Conservation (phyloP, 768 basidiomycete genomes). For the Tylopilus sp. region DNA sequence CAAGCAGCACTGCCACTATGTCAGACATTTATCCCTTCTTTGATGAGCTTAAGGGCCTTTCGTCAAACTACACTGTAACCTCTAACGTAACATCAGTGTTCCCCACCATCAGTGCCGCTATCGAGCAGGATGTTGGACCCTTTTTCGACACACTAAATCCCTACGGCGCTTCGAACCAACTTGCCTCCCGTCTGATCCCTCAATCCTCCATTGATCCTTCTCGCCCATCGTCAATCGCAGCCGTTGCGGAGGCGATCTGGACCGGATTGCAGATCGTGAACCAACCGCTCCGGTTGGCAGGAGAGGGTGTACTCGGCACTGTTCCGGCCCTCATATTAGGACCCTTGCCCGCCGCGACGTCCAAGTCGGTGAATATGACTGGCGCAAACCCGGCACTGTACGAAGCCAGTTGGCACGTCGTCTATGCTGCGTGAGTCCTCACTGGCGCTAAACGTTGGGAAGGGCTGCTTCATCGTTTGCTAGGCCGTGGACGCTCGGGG, state of each 20-base stretch:
- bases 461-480: not conserved
- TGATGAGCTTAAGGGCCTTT: slow-evolving; percentile 13
- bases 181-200: slow-evolving; percentile 20
- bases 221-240: slow-evolving; percentile 9
- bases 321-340: not conserved
- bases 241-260: slow-evolving; percentile 18
- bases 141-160: slow-evolving; percentile 4
- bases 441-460: too few relatives aligned
- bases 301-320: not conserved
- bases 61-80: slow-evolving; percentile 11
- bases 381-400: slow-evolving; percentile 20
- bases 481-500: slow-evolving; percentile 17
- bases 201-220: slow-evolving; percentile 14
- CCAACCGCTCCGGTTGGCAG: not conserved
- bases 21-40: slow-evolving; percentile 15
- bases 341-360: slow-evolving; percentile 5
- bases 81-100: slow-evolving; percentile 18
- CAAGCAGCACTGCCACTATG: not conserved
- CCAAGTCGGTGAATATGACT: slow-evolving; percentile 3
- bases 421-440: slow-evolving; percentile 11
- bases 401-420: slow-evolving; percentile 11
- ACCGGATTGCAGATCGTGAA: slow-evolving; percentile 14
- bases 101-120: slow-evolving; percentile 11
- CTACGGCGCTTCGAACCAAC: slow-evolving; percentile 18
- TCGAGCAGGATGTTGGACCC: slow-evolving; percentile 6